These are phyloP conservation scores for Macadamia tetraphylla DNA, from an alignment of 164 flowering plant genomes.

Conservation along the genomic window DNA sequence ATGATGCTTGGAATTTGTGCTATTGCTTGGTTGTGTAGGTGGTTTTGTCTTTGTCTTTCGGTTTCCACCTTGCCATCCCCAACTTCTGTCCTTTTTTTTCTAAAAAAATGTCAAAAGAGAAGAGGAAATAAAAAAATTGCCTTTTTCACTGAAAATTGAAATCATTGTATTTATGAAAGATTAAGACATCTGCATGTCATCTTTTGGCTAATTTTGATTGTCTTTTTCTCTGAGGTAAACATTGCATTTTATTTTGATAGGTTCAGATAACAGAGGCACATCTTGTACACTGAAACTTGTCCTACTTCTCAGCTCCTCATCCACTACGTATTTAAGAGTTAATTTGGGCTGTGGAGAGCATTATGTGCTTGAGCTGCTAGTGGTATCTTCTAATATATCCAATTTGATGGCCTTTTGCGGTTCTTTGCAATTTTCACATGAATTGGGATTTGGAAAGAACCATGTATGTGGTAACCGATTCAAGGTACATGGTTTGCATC, in stretches of 20 bases:
- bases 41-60: no score
- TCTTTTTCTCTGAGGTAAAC: background rate
- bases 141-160: no score
- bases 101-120: no score
- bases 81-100: no score
- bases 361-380: conserved; percentile 16
- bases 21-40: no score
- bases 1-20: no score
- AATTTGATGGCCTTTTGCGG: conserved; percentile 39
- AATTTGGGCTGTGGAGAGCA: conserved; percentile 3
- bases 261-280: conserved; percentile 5
- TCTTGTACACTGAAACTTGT: background rate
- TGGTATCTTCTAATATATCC: conserved; percentile 1
- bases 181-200: background rate
- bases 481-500: conserved; percentile 27
- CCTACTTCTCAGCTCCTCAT: background rate
- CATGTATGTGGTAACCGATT: conserved; percentile 18
- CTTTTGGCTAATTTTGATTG: background rate
- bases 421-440: conserved; percentile 49
- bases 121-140: no score
- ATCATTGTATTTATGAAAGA: background rate
- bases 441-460: conserved; percentile 32
- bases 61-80: no score
- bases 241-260: conserved; percentile 6
- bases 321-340: background rate